Evolutionary conservation across 2,329 filamentous ascomycete genomes (phyloP).

Genomic region (Cryphonectria nitschkei): DNA sequence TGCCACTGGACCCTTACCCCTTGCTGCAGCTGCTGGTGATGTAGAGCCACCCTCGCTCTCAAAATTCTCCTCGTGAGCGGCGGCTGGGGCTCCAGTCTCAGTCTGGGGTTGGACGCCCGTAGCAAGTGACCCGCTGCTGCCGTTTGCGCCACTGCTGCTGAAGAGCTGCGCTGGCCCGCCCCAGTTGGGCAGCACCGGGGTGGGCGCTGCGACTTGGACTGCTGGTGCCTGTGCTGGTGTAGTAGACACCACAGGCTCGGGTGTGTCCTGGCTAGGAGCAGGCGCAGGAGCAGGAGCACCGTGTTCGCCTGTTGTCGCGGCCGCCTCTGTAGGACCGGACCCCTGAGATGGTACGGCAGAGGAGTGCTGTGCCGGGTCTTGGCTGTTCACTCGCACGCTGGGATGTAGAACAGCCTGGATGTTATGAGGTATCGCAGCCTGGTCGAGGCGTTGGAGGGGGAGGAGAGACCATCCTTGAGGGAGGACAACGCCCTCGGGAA

Average conservation of each 20-base stretch:
- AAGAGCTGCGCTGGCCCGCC: slow-evolving; percentile 55
- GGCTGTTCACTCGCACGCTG: not conserved
- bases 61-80: not conserved
- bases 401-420: not conserved
- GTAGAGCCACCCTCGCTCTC: not conserved
- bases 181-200: slow-evolving; percentile 55
- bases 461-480: slow-evolving; percentile 68
- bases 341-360: slow-evolving; percentile 1
- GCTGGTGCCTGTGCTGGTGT: slow-evolving; percentile 34
- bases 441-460: slow-evolving; percentile 58
- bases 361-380: slow-evolving; percentile 30
- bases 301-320: not conserved
- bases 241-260: slow-evolving; percentile 18
- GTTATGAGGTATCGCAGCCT: slow-evolving; percentile 20
- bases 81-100: not conserved
- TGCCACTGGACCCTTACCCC: slow-evolving; percentile 33
- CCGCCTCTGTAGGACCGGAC: not conserved
- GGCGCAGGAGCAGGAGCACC: not conserved
- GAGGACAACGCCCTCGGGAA: slow-evolving; percentile 66
- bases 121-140: slow-evolving; percentile 24
- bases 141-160: slow-evolving; percentile 39
- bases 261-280: not conserved
- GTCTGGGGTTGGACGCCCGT: slow-evolving; percentile 32
- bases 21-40: slow-evolving; percentile 36
- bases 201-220: slow-evolving; percentile 49